Percentiles rank a stretch among this genome's conserved stretches.
Conservation (phyloP, 169 alveolate species). For the Plasmodium cynomolgi region DNA sequence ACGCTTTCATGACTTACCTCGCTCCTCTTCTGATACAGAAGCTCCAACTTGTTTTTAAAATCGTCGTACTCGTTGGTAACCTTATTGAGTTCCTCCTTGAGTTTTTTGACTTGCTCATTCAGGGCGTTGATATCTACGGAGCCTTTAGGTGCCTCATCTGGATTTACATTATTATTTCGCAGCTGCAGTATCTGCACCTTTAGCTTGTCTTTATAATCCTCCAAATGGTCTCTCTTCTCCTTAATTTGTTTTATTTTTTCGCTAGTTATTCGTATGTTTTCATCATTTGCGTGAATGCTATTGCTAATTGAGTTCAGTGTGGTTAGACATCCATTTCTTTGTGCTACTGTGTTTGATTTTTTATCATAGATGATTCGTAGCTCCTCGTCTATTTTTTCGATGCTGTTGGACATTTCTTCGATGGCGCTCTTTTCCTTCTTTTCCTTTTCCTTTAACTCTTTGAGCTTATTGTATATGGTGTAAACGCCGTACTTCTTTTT, state of each 20-base stretch:
- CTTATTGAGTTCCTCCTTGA: slow-evolving; percentile 54
- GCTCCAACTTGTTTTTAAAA: slow-evolving; percentile 64
- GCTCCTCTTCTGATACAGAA: slow-evolving; percentile 65
- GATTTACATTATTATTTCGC: slow-evolving; percentile 54
- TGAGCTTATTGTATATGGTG: slow-evolving; percentile 48
- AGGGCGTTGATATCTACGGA: slow-evolving; percentile 32
- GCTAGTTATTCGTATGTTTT: slow-evolving; percentile 32
- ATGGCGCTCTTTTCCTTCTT: slow-evolving; percentile 45
- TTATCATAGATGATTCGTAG: slow-evolving; percentile 41
- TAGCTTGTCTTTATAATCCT: slow-evolving; percentile 49
- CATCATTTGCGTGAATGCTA: slow-evolving; percentile 47
- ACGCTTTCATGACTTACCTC: slow-evolving; percentile 7
- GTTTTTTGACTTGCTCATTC: slow-evolving; percentile 67
- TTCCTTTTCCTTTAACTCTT: slow-evolving; percentile 62
- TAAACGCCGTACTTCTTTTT: slow-evolving; percentile 70
- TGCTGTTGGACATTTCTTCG: slow-evolving; percentile 31
- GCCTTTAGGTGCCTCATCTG: slow-evolving; percentile 37
- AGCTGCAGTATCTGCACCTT: slow-evolving; percentile 65
- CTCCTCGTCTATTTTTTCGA: slow-evolving; percentile 66
- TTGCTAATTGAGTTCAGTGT: slow-evolving; percentile 54
- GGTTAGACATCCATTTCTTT: slow-evolving; percentile 67
- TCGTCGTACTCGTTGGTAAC: slow-evolving; percentile 68
- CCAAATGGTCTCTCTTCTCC: slow-evolving; percentile 48
- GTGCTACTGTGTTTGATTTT: slow-evolving; percentile 33
- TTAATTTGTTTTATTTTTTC: slow-evolving; percentile 47